Percentiles rank a stretch among this genome's conserved stretches.
Conservation (phyloP, 2,329 filamentous ascomycete species). For the Xylariaceae sp. region DNA sequence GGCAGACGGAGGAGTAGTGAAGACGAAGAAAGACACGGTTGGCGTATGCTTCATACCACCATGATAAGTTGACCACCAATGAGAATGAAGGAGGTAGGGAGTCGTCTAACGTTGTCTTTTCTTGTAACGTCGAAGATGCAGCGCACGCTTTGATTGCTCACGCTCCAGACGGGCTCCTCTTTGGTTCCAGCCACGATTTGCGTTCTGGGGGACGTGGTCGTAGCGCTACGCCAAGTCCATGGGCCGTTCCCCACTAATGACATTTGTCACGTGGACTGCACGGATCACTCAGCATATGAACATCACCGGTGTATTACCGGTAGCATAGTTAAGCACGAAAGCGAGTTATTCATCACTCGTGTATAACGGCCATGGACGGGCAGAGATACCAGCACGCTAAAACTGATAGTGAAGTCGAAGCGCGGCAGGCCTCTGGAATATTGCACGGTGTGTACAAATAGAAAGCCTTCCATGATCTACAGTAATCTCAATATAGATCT, state of each 20-base stretch:
- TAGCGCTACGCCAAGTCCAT: slow-evolving; percentile 5
- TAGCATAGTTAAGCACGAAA: too few relatives aligned
- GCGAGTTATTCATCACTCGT: too few relatives aligned
- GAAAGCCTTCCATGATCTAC: too few relatives aligned
- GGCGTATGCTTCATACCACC: slow-evolving; percentile 8
- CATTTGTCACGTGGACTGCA: neutral
- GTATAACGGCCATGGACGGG: too few relatives aligned
- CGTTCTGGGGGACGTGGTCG: slow-evolving; percentile 4
- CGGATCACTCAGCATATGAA: too few relatives aligned
- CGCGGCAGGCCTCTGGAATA: too few relatives aligned
- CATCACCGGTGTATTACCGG: too few relatives aligned
- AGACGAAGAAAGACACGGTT: slow-evolving; percentile 1
- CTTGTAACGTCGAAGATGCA: slow-evolving; percentile 1
- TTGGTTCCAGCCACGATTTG: neutral
- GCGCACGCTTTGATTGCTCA: neutral
- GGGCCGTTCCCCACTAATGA: neutral
- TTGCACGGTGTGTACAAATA: too few relatives aligned
- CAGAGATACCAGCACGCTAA: too few relatives aligned
- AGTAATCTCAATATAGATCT: too few relatives aligned
- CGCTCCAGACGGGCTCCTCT: neutral
- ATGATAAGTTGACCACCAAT: slow-evolving; percentile 4
- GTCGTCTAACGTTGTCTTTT: slow-evolving; percentile 4
- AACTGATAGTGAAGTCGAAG: too few relatives aligned
- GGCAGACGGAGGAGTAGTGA: neutral
- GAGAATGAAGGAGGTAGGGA: neutral